Base-by-base conservation (phyloP, 2,329 filamentous ascomycete species). In the Alternaria incomplexa region DNA sequence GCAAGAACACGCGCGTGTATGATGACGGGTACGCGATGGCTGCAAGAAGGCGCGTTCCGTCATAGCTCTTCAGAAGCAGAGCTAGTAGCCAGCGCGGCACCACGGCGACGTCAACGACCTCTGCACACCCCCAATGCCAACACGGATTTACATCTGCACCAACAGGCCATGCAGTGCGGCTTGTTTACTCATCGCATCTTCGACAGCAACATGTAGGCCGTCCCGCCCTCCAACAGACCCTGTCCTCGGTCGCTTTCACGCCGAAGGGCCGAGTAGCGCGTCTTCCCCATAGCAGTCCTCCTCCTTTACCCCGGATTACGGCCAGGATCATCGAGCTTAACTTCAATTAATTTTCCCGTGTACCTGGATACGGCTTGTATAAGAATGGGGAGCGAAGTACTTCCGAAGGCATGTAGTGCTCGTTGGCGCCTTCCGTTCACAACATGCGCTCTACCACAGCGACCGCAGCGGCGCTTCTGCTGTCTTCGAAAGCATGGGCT, bases 281-380 rank as follows among this genome's bases (percentile, higher is more conserved):
- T 56, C 46, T 54, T 40, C 51, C 55, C 63, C 56, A 51, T 57
- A 62, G 62, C 54, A 50, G 40, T 32, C 40, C 63, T 61, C 61
- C 63, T 61, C 67, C 22, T 65, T 62, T 65, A 62, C 70, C 70
- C 67, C 63, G 56, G 66, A 65, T 56, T 58, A 23, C 28, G 56
- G 23, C 62, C 47, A 54, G 56, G 62, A 62, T 57, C 32, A 62
- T 52, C 53, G 58, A 59, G 46, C 56, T 40, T 46, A 15, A 62
- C 26, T 58, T 56, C 46, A 54, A 57, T 62, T 64, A 67, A 65
- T 72, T 71, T 62, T 66, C 67, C 68, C 70, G 67, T 66, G 48
- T 56, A 48, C 58, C 58, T 64, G 65, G 53, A 22, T 46, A 56
- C 9, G 15, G 4, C 5, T 1, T 17, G 56, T 67, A 65, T 67